phyloP scores from a whole-genome alignment of 495 filamentous ascomycete genomes.

The Neurospora sp. region DNA sequence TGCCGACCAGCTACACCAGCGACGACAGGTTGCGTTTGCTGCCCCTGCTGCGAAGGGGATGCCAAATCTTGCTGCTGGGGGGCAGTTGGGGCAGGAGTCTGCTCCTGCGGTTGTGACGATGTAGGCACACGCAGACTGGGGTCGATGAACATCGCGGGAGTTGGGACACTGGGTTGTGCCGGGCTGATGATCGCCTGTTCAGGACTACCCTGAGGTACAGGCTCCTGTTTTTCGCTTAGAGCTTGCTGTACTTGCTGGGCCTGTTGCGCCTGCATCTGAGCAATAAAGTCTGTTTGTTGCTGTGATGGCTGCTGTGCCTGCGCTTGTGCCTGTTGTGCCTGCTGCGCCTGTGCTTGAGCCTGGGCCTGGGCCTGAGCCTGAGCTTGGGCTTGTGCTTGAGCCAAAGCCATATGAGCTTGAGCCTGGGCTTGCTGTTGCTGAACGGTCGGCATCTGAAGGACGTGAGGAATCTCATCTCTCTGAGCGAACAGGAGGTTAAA shows the following conservation, averaged over 20 bases:
- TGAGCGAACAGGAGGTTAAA: slow-evolving; percentile 2
- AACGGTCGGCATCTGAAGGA: slow-evolving; percentile 14
- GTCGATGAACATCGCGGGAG: slow-evolving; percentile 12
- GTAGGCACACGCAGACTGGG: slow-evolving; percentile 12
- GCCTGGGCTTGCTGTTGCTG: slow-evolving; percentile 4
- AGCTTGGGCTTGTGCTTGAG: background rate
- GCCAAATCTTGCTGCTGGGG: background rate
- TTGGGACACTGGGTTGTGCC: background rate
- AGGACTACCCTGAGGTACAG: background rate
- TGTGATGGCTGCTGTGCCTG: background rate
- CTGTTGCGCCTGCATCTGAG: background rate
- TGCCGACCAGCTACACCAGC: slow-evolving; percentile 2
- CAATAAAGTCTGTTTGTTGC: background rate
- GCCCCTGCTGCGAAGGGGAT: background rate
- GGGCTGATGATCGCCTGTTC: background rate
- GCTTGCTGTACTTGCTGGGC: background rate
- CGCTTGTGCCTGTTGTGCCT: background rate
- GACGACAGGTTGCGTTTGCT: background rate
- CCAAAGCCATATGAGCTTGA: background rate
- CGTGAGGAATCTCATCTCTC: slow-evolving; percentile 23
- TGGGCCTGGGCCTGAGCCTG: background rate
- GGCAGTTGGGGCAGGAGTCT: background rate
- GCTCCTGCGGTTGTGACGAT: slow-evolving; percentile 4
- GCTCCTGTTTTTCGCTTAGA: background rate
- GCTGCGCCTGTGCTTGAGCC: background rate